Conservation (phyloP, 805 yeast species). For the Cyberlindnera japonica region DNA sequence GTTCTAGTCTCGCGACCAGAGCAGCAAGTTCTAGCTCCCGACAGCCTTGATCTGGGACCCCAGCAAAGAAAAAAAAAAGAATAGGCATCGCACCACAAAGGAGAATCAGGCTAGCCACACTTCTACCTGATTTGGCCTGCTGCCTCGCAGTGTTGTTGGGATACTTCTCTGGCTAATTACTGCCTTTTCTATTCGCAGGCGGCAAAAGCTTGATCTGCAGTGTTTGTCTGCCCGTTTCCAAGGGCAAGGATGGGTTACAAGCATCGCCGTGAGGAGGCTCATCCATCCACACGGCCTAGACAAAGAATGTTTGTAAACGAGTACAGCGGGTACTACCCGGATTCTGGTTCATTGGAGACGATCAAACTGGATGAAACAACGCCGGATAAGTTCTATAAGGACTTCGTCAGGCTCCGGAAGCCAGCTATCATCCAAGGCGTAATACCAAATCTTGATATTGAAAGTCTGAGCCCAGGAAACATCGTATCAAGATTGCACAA, state of each 20-base stretch:
- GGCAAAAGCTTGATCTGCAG: too few relatives aligned
- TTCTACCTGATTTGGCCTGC: too few relatives aligned
- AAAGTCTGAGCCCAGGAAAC: slow-evolving; percentile 32
- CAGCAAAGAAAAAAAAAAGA: background rate
- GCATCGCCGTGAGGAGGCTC: background rate
- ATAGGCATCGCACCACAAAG: background rate
- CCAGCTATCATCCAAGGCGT: slow-evolving; percentile 49
- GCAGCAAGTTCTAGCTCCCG: too few relatives aligned
- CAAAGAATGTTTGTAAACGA: slow-evolving; percentile 5
- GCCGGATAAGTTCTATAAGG: slow-evolving; percentile 10
- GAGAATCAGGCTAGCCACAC: too few relatives aligned
- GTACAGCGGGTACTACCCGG: slow-evolving; percentile 15
- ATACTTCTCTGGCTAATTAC: too few relatives aligned
- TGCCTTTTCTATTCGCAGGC: too few relatives aligned
- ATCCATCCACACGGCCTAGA: background rate
- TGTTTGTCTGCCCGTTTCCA: background rate
- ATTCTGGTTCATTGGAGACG: background rate
- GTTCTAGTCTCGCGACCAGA: too few relatives aligned
- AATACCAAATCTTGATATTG: slow-evolving; percentile 33
- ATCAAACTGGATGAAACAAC: background rate
- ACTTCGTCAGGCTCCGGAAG: slow-evolving; percentile 20
- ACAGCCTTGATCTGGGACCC: too few relatives aligned
- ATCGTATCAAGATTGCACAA: slow-evolving; percentile 35
- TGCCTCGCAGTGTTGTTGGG: too few relatives aligned
- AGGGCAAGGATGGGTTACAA: background rate